These are phyloP conservation scores for Exophiala viscosa DNA, from an alignment of 2,329 filamentous ascomycete species.

Conservation along the genomic window DNA sequence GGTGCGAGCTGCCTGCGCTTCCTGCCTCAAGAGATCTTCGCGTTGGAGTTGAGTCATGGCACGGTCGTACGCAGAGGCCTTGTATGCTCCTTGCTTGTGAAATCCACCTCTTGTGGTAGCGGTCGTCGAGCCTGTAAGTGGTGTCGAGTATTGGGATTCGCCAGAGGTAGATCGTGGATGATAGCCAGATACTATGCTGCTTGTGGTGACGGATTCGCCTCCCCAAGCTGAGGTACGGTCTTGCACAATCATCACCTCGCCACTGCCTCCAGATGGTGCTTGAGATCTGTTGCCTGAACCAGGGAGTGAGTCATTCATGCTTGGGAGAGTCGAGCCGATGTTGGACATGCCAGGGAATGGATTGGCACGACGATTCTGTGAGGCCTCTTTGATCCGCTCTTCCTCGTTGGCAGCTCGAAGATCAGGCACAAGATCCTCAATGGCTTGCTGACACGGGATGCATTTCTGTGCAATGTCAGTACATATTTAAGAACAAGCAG, in stretches of 20 bases:
- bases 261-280: background rate
- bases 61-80: slow-evolving; percentile 5
- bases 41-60: slow-evolving; percentile 12
- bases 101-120: slow-evolving; percentile 1
- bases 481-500: background rate
- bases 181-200: background rate
- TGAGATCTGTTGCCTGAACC: background rate
- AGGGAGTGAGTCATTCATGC: slow-evolving; percentile 2
- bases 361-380: background rate
- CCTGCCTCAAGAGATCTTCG: slow-evolving; percentile 6
- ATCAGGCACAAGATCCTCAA: slow-evolving; percentile 33
- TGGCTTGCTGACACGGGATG: slow-evolving; percentile 36
- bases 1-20: slow-evolving; percentile 4
- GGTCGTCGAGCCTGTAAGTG: background rate
- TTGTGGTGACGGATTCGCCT: background rate
- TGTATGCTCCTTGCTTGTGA: slow-evolving; percentile 6
- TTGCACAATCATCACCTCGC: slow-evolving; percentile 2
- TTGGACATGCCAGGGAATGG: slow-evolving; percentile 6
- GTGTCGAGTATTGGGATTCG: background rate
- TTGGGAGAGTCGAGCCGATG: slow-evolving; percentile 11
- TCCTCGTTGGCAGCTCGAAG: slow-evolving; percentile 31
- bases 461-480: slow-evolving; percentile 38
- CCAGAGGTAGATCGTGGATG: background rate
- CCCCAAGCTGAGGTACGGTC: slow-evolving; percentile 11
- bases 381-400: slow-evolving; percentile 29